Base-by-base conservation (phyloP, 805 yeast genomes). In the Candida lessepsii region DNA sequence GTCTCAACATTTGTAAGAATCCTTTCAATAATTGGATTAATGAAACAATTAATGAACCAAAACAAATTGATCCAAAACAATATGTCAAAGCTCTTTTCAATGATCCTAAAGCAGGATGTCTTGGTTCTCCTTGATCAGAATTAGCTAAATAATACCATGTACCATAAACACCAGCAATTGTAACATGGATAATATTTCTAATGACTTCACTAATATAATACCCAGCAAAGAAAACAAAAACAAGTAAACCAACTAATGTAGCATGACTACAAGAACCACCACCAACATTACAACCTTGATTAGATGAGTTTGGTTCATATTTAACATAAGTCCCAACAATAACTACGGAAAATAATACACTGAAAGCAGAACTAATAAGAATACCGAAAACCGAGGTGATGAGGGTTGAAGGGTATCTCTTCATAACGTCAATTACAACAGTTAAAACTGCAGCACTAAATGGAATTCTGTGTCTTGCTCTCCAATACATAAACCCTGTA, bases 61-160 rank as follows among this genome's bases (percentile, higher is more conserved):
- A 84, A 57, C 95, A 84, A 40, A 90, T 83, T 2, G 96, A 85
- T 2, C 98, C 97, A 54, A 89, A 83, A 8, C 95, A 86, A 57
- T 81, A 84, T 3, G 96, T 84, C 61, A 86, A 60, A 1, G 96
- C 87, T 49, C 96, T 74, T 52, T 71, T 78, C 49, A 89, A 78
- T 2, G 96, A 82, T 2, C 93, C 89, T 45, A 81, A 65, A 1
- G 95, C 93, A 3, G 96, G 91, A 68, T 76, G 73, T 51, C 57
- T 72, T 23, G 96, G 96, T 67, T 78, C 82, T 2, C 89, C 89
- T 57, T 83, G 83, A 56, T 82, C 88, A 9, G 88, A 77, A 40
- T 71, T 71, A 14, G 84, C 75, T 60, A 85, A 75, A 61, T 87
- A 90, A 61, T 86, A 89, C 96, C 97, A 90, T 7, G 91, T 77